Conservation (phyloP, 2,329 filamentous ascomycete genomes). For the Sarocladium brachiariae region DNA sequence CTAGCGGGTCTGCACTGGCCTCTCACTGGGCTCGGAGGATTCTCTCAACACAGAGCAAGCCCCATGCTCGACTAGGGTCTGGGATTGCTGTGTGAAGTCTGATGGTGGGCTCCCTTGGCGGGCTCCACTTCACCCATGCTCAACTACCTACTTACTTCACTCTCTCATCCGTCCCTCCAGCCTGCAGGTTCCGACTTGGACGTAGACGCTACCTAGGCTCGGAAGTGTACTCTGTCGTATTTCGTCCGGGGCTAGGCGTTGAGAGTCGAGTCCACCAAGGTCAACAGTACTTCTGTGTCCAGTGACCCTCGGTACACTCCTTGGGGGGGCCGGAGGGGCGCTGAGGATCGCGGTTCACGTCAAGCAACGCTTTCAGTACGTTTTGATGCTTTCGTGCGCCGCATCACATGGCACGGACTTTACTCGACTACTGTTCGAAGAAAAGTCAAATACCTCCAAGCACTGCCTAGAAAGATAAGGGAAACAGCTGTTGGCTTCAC, state of each 20-base stretch:
- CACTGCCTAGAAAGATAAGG: not conserved
- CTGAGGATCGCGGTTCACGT: not conserved
- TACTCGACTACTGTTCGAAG: not conserved
- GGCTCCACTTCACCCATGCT: slow-evolving; percentile 6
- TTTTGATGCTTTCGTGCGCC: no score
- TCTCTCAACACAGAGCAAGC: slow-evolving; percentile 23
- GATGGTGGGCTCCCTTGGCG: slow-evolving; percentile 2
- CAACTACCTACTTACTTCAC: no score
- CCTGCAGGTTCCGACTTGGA: not conserved
- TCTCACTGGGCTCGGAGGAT: slow-evolving; percentile 36
- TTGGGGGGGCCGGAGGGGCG: not conserved
- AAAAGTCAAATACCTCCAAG: no score
- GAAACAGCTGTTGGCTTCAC: not conserved
- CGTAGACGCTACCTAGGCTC: slow-evolving; percentile 1
- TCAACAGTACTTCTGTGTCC: slow-evolving; percentile 2
- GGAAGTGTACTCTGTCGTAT: not conserved
- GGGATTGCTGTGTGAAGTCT: slow-evolving; percentile 8
- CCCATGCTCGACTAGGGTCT: slow-evolving; percentile 9
- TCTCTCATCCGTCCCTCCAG: slow-evolving; percentile 5
- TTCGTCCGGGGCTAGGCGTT: not conserved
- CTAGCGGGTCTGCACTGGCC: slow-evolving; percentile 29
- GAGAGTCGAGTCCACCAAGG: not conserved
- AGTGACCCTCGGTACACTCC: not conserved
- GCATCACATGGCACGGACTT: not conserved
- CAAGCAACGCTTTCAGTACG: not conserved